Evolutionary conservation across 306 rosid species (phyloP).

Genomic region (Gynostemma pentaphyllum): DNA sequence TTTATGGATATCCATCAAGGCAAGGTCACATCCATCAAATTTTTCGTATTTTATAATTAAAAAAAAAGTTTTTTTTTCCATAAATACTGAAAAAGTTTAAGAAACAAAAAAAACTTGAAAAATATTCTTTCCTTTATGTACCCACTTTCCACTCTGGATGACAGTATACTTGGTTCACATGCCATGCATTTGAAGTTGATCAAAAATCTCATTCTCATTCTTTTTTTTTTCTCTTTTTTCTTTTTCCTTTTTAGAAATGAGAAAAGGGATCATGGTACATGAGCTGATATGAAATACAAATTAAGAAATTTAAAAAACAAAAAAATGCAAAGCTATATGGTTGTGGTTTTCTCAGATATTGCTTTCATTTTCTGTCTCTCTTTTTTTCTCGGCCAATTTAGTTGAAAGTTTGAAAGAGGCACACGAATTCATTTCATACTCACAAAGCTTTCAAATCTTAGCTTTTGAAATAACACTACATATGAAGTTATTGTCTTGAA

Average conservation of each 20-base stretch:
- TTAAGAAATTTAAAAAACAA: not conserved
- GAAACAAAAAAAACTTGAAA: not conserved
- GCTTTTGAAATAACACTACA: not conserved
- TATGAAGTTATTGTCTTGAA: not conserved
- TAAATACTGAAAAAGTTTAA: not conserved
- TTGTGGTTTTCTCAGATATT: no score
- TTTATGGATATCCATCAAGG: no score
- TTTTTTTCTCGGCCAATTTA: not conserved
- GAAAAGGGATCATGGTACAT: not conserved
- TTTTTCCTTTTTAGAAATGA: not conserved
- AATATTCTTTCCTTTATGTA: not conserved
- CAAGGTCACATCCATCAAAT: no score
- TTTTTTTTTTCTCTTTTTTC: not conserved
- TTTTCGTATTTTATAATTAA: no score
- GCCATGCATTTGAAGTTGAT: not conserved
- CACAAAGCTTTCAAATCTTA: not conserved
- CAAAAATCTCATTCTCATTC: not conserved
- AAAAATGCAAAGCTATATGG: no score
- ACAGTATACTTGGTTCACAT: conserved; percentile 4
- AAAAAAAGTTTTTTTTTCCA: no score
- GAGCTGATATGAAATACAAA: not conserved
- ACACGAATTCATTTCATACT: no score
- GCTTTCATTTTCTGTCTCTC: not conserved
- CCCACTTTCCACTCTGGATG: conserved; percentile 5
- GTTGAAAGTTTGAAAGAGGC: not conserved